These are phyloP conservation scores for Neophaeococcomyces mojaviensis DNA, from an alignment of 2,329 filamentous ascomycete species.

Conservation along the genomic window DNA sequence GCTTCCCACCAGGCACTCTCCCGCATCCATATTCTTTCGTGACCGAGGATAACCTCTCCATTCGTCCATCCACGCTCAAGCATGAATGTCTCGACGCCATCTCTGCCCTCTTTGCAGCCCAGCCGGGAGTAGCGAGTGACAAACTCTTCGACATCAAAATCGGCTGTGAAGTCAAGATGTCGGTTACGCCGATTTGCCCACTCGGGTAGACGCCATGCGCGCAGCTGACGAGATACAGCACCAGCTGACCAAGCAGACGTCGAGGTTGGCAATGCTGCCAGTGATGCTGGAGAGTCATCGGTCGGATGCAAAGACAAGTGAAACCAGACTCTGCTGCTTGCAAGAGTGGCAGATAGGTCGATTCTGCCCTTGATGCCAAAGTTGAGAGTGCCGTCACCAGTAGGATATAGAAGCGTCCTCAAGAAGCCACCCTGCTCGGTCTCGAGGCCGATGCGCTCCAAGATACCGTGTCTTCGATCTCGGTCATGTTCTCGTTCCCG, in stretches of 20 bases:
- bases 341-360: slow-evolving; percentile 65
- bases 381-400: slow-evolving; percentile 68
- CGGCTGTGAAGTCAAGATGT: slow-evolving; percentile 87
- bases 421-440: slow-evolving; percentile 77
- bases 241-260: slow-evolving; percentile 91
- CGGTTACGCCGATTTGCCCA: slow-evolving; percentile 93
- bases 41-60: slow-evolving; percentile 84
- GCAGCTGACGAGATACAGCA: slow-evolving; percentile 82
- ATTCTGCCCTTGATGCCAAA: slow-evolving; percentile 72
- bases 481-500: slow-evolving; percentile 69
- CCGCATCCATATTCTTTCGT: slow-evolving; percentile 90
- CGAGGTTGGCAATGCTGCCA: slow-evolving; percentile 63
- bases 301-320: slow-evolving; percentile 87
- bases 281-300: slow-evolving; percentile 68
- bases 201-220: slow-evolving; percentile 86
- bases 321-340: slow-evolving; percentile 88
- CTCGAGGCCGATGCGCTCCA: slow-evolving; percentile 81
- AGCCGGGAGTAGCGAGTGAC: slow-evolving; percentile 70
- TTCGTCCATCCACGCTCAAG: slow-evolving; percentile 97
- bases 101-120: slow-evolving; percentile 80
- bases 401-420: slow-evolving; percentile 71
- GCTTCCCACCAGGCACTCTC: slow-evolving; percentile 97
- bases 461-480: slow-evolving; percentile 71
- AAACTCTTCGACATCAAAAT: slow-evolving; percentile 94
- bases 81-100: slow-evolving; percentile 90